Base-by-base conservation (phyloP, 441 rosid genomes). In the Pelargonium hybrid region DNA sequence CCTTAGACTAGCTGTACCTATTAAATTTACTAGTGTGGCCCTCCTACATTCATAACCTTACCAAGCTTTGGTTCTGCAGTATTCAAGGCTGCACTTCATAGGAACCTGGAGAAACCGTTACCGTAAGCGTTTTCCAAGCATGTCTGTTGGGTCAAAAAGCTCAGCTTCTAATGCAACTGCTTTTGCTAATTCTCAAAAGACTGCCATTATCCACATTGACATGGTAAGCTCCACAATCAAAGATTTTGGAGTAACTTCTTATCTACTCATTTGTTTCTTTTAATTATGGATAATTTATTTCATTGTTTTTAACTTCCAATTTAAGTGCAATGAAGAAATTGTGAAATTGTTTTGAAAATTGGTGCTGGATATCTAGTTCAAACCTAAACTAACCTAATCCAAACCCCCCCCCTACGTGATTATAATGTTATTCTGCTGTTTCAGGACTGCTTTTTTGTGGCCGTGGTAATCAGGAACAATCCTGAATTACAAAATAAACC, bases 91-190 rank as follows among this genome's bases (percentile, higher is more conserved):
- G 83, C 98, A 93, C 84, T 93, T 93, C 82, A 91, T 93, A 14
- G 98, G 98, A 71, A 91, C 97, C 23, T 93, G 96, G 98, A 91
- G 95, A 84, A 87, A 83, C 67, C 81, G 98, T 77, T 93, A 93
- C 73, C 87, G 91, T 10, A 88, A 84, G 82, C 87, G 86, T 73
- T 91, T 86, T 66, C 85, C 87, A 61, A 75, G 76, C 77, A 73
- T 73, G 52, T 73, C 80, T 65, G 73, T 29, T 75, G 85, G 80
- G 47, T 52, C 80, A 17, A 80, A 77, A 76, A 74, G 78, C 74
- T 65, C 65, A 50, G 80, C 74, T 75, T 82, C 85, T 67, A 70
- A 74, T 72, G 69, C 39, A 66, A 74, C 71, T 74, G 76, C 77
- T 73, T 75, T 77, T 39, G 83, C 81, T 77, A 78, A 69, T 79